Conservation (phyloP, 345 rosid species). For the Abelmoschus esculentus region DNA sequence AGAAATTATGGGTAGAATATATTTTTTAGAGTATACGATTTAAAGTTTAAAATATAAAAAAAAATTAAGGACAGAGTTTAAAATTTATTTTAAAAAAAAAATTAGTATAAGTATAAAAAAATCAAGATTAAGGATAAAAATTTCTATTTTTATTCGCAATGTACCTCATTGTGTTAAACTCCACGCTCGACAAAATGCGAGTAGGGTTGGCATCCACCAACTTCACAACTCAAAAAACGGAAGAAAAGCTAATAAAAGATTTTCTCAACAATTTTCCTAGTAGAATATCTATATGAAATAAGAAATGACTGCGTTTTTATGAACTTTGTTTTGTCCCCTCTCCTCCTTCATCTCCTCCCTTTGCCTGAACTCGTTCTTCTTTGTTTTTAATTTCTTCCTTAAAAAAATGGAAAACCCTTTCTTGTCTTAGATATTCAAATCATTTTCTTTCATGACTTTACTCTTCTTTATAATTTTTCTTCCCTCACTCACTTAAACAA, state of each 20-base stretch:
- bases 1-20: no score
- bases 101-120: no score
- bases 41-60: no score
- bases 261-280: no score
- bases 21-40: no score
- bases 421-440: slow-evolving; percentile 5
- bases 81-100: no score
- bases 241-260: not conserved
- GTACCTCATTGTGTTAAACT: no score
- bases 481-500: slow-evolving; percentile 3
- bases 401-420: not conserved
- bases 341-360: not conserved
- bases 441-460: slow-evolving; percentile 8
- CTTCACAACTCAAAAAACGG: not conserved
- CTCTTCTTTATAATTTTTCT: slow-evolving; percentile 4
- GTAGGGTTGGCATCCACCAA: not conserved
- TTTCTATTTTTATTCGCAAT: no score
- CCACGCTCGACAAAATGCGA: slow-evolving; percentile 1
- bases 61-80: no score
- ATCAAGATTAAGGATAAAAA: no score
- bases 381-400: not conserved
- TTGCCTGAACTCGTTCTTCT: slow-evolving; percentile 7
- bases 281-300: slow-evolving; percentile 14
- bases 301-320: slow-evolving; percentile 12
- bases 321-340: not conserved